Percentiles rank a stretch among this genome's conserved stretches.
Evolutionary conservation across 2,329 filamentous ascomycete species (phyloP).

Genomic region (Chaetomiaceae sp.): DNA sequence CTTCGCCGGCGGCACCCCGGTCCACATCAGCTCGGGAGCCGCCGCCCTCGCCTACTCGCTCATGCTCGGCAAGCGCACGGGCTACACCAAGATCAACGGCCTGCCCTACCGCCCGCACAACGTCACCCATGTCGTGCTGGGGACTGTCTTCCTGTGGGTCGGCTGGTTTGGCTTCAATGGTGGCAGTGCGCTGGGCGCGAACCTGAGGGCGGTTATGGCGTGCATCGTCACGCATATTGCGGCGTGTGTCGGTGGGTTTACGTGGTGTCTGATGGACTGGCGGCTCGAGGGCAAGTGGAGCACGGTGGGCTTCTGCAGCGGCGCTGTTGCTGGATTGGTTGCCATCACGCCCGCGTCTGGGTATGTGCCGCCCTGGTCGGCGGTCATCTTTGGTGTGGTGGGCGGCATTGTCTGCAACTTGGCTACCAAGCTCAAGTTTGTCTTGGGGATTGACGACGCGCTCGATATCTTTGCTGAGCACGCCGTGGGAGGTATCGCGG

Average conservation of each 20-base stretch:
- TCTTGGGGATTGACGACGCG: slow-evolving; percentile 73
- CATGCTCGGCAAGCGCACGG: slow-evolving; percentile 64
- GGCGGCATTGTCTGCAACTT: slow-evolving; percentile 71
- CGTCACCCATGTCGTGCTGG: slow-evolving; percentile 66
- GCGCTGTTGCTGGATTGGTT: slow-evolving; percentile 78
- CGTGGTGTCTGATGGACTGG: slow-evolving; percentile 83
- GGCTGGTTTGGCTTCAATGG: slow-evolving; percentile 98
- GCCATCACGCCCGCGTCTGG: slow-evolving; percentile 81
- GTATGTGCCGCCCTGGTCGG: slow-evolving; percentile 63
- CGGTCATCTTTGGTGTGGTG: slow-evolving; percentile 52
- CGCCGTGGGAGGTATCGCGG: slow-evolving; percentile 74
- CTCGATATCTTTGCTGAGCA: slow-evolving; percentile 91
- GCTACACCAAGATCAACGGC: slow-evolving; percentile 54
- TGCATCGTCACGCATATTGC: slow-evolving; percentile 83
- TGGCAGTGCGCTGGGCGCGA: slow-evolving; percentile 72
- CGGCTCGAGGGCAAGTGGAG: slow-evolving; percentile 91
- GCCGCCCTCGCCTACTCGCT: slow-evolving; percentile 67
- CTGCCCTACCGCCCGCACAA: slow-evolving; percentile 67
- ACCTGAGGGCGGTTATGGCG: slow-evolving; percentile 84
- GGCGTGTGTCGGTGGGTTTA: slow-evolving; percentile 72
- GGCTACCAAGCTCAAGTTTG: slow-evolving; percentile 73
- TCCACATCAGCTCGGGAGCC: slow-evolving; percentile 67
- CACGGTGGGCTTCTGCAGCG: slow-evolving; percentile 88
- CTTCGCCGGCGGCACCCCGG: slow-evolving; percentile 69
- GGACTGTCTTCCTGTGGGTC: slow-evolving; percentile 72